Percentiles rank a stretch among this genome's conserved stretches.
Conservation (phyloP, 495 filamentous ascomycete genomes). For the Pseudotulostoma volvatum region DNA sequence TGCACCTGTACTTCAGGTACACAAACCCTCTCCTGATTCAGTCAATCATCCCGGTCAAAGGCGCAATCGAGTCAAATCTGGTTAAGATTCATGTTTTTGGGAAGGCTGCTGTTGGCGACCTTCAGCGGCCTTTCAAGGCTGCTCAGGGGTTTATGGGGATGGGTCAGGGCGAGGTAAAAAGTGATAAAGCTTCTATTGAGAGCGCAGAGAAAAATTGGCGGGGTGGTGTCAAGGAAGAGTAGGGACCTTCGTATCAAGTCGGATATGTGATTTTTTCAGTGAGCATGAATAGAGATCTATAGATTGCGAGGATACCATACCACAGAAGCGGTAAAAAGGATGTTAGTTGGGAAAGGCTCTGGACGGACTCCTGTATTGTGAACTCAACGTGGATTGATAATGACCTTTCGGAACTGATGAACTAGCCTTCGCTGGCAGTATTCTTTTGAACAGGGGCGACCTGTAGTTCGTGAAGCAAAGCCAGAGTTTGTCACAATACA, state of each 20-base stretch:
- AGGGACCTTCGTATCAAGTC: too few species aligned
- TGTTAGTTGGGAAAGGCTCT: too few species aligned
- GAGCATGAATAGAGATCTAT: too few species aligned
- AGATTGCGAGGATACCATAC: too few species aligned
- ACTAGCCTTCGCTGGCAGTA: too few species aligned
- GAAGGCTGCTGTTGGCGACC: conserved; percentile 74
- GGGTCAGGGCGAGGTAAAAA: conserved; percentile 57
- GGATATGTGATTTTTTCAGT: too few species aligned
- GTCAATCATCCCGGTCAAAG: conserved; percentile 94
- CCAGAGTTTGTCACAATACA: too few species aligned
- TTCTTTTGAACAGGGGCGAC: too few species aligned
- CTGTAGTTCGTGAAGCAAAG: too few species aligned
- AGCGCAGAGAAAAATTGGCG: conserved; percentile 70
- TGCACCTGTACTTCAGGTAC: conserved; percentile 98
- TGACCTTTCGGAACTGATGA: too few species aligned
- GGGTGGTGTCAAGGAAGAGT: conserved; percentile 85
- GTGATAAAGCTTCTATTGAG: conserved; percentile 92
- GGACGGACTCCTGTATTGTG: too few species aligned
- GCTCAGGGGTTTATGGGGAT: conserved; percentile 63
- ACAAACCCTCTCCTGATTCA: conserved; percentile 98
- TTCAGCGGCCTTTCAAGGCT: conserved; percentile 91
- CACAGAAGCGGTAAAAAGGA: background rate
- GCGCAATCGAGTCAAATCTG: conserved; percentile 83
- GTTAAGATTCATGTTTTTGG: conserved; percentile 90
- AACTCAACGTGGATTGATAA: too few species aligned